Evolutionary conservation across 2,329 filamentous ascomycete genomes (phyloP).

Genomic region (Metarhizium brunneum): DNA sequence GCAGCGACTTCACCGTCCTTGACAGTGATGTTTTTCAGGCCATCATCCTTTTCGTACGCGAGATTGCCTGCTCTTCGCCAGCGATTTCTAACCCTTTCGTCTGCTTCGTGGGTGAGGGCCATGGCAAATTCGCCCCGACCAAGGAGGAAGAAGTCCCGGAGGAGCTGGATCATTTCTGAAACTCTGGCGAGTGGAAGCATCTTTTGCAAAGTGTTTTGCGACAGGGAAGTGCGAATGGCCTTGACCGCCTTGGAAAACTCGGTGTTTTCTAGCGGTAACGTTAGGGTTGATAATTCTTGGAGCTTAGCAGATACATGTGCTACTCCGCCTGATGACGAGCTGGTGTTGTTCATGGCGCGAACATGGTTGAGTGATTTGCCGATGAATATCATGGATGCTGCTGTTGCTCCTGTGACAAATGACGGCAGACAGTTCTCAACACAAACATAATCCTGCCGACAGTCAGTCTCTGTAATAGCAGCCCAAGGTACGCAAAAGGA

Average conservation of each 20-base stretch:
- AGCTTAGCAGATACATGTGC: slow-evolving; percentile 61
- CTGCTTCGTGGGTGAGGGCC: slow-evolving; percentile 75
- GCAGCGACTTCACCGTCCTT: slow-evolving; percentile 82
- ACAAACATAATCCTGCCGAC: slow-evolving; percentile 45
- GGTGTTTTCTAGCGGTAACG: slow-evolving; percentile 64
- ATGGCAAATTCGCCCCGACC: slow-evolving; percentile 87
- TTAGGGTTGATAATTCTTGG: slow-evolving; percentile 55
- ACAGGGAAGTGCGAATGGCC: slow-evolving; percentile 71
- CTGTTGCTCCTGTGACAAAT: slow-evolving; percentile 67
- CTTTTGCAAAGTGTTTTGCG: slow-evolving; percentile 73
- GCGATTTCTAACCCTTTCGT: slow-evolving; percentile 65
- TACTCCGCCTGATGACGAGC: slow-evolving; percentile 38
- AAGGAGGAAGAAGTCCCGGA: slow-evolving; percentile 81
- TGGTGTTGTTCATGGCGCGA: slow-evolving; percentile 42
- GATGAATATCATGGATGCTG: slow-evolving; percentile 80
- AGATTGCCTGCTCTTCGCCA: slow-evolving; percentile 56
- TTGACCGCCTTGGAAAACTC: slow-evolving; percentile 64
- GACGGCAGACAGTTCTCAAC: slow-evolving; percentile 58
- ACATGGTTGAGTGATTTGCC: slow-evolving; percentile 85
- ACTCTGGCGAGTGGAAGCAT: slow-evolving; percentile 72
- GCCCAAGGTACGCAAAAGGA: neutral
- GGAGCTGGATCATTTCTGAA: slow-evolving; percentile 63
- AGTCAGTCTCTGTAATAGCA: neutral
- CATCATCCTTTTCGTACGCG: slow-evolving; percentile 45
- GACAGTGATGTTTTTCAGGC: slow-evolving; percentile 41